Conservation (phyloP, 306 rosid species). For the Quillaja saponaria region DNA sequence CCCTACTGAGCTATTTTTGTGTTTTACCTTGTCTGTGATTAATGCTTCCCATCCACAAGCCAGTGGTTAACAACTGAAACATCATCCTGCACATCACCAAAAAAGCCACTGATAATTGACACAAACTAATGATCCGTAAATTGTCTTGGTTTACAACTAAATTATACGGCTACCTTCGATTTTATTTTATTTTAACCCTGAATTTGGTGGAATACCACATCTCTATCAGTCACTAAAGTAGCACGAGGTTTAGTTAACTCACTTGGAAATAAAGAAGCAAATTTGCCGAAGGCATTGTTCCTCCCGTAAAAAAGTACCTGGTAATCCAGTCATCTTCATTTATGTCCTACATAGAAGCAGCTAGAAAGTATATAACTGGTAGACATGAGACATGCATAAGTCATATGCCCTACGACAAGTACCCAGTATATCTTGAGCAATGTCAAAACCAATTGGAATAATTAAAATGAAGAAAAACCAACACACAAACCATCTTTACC, state of each 20-base stretch:
- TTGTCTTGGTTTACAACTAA: background rate
- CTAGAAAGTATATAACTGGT: slow-evolving; percentile 2
- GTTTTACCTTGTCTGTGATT: slow-evolving; percentile 77
- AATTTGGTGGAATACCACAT: background rate
- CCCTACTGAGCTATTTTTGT: background rate
- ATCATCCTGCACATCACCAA: slow-evolving; percentile 68
- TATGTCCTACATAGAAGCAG: slow-evolving; percentile 53
- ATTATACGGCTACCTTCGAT: no score
- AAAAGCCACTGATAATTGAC: slow-evolving; percentile 9
- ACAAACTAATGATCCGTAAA: background rate
- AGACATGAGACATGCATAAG: background rate
- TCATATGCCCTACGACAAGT: slow-evolving; percentile 1
- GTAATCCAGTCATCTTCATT: slow-evolving; percentile 94
- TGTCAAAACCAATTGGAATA: no score
- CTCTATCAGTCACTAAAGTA: slow-evolving; percentile 8
- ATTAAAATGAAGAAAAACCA: no score
- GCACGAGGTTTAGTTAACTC: slow-evolving; percentile 11
- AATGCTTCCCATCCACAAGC: slow-evolving; percentile 88
- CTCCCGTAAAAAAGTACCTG: slow-evolving; percentile 82
- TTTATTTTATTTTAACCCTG: no score
- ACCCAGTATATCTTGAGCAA: slow-evolving; percentile 5
- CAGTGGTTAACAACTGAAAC: slow-evolving; percentile 76
- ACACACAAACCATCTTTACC: slow-evolving; percentile 44
- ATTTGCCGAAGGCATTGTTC: slow-evolving; percentile 98
- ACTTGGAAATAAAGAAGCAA: slow-evolving; percentile 91